Base-by-base conservation (phyloP, 2,329 filamentous ascomycete species). In the Chalaropsis thielavioides region DNA sequence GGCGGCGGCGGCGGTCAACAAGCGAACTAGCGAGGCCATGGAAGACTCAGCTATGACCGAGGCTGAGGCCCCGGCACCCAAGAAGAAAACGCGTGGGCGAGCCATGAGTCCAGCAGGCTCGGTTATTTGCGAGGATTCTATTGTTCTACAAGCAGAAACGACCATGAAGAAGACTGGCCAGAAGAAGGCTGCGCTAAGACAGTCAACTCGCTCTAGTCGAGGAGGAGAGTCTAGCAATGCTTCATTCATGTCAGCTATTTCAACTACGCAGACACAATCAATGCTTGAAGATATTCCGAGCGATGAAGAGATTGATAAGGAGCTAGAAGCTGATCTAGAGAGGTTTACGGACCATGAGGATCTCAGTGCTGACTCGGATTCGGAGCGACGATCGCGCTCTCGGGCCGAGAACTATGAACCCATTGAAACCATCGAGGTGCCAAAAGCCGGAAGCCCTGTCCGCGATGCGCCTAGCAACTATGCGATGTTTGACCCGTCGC, bases 251-350 rank as follows among this genome's bases (percentile, higher is more conserved):
- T 81, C 82, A 1, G 80, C 80, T 17, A 74, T 77, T 24, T 81
- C 82, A 1, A 79, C 78, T 41, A 74, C 76, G 3, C 75, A 75
- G 1, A 66, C 76, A 3, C 71, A 72, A 43, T 72, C 70, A 2
- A 72, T 75, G 4, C 71, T 76, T n/a, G 74, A 74, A 17, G 73
- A 73, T 3, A 73, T 81, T 11, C 80, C 81, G 0, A 78, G 83
- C 64, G 84, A 89, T 67, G 81, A 84, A 1, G 85, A 88, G 68
- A 80, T 89, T 44, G 84, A 89, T 62, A 80, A 81, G 24, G 83
- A 83, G 61, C 76, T 89, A 0, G 81, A 87, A 70, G 83, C 81
- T 1, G 86, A 87, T 66, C 77, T 89, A 10, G 82, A 86, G 54
- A 76, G 78, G 38, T 71, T 81, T 31, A 79, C 78, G 1, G 80